Base-by-base conservation (phyloP, 768 basidiomycete species). In the Leccinum subgranulosum region DNA sequence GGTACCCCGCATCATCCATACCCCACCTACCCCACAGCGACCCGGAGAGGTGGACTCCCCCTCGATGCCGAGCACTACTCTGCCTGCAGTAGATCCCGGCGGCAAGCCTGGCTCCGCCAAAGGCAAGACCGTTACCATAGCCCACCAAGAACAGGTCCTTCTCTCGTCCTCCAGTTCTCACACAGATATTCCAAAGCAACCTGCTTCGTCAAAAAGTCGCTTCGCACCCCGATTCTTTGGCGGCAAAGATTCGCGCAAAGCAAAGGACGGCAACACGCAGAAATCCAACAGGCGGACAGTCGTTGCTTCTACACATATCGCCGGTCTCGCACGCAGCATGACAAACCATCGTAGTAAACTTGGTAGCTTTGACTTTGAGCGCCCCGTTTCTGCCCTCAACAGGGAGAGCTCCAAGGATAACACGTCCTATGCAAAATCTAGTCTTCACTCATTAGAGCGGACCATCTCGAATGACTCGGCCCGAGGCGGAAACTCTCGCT, bases 331-430 rank as follows among this genome's bases (percentile, higher is more conserved):
- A 11, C 71, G 72, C 57, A 72, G 70, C 45, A 72, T 74, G 53
- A 64, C 62, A 23, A 75, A 65, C 29, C 77, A 79, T 50, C 73
- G 81, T 2, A 80, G 76, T 43, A 86, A 87, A 65, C 86, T 87
- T 60, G 87, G 87, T 6, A 87, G 84, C 64, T 89, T 90, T 67
- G 88, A 90, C 65, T 89, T 90, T 62, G 88, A 90, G 70, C 77
- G 87, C 34, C 87, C 88, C 0, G 79, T 82, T 14, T 73, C 73
- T n/a, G 61, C 61, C 2, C 65, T 74, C 51, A 74, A 72, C 54
- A 60, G 60, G 57, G 71, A 69, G 17, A 62, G 33, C 36, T 45
- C 45, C n/a, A 51, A 50, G 7, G 60, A 60, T 36, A 57, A 48
- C 19, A 29, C 55, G 1, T 56, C 59, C n/a, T 36, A 47, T 41